Evolutionary conservation across 2,329 filamentous ascomycete species (phyloP).

Genomic region (Curvularia hawaiiensis): DNA sequence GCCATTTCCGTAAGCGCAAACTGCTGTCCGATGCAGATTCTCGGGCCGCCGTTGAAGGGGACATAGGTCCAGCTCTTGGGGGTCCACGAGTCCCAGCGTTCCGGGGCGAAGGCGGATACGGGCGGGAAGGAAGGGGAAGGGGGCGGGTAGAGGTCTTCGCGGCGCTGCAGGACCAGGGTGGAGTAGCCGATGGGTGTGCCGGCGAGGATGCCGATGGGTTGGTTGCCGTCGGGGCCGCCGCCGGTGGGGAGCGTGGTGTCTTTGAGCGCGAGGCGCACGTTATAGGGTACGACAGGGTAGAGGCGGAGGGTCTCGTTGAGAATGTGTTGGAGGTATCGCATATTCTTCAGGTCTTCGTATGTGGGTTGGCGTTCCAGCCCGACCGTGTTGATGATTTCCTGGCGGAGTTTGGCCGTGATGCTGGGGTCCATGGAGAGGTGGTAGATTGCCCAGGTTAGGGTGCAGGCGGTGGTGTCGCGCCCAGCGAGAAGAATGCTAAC

Average conservation of each 20-base stretch:
- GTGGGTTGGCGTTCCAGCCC: slow-evolving; percentile 66
- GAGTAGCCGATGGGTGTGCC: slow-evolving; percentile 55
- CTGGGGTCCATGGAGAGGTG: slow-evolving; percentile 76
- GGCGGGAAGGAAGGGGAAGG: slow-evolving; percentile 48
- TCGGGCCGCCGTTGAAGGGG: slow-evolving; percentile 55
- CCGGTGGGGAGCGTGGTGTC: slow-evolving; percentile 57
- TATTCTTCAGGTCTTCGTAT: slow-evolving; percentile 82
- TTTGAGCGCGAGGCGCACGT: slow-evolving; percentile 53
- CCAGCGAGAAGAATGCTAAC: slow-evolving; percentile 76
- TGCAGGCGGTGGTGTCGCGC: slow-evolving; percentile 83
- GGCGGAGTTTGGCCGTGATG: slow-evolving; percentile 69
- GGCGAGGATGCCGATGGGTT: slow-evolving; percentile 52
- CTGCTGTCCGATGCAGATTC: slow-evolving; percentile 59
- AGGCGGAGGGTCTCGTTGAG: slow-evolving; percentile 50
- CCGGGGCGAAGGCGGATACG: slow-evolving; percentile 52
- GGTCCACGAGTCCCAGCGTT: slow-evolving; percentile 56
- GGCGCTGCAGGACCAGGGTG: slow-evolving; percentile 56
- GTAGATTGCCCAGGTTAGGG: slow-evolving; percentile 81
- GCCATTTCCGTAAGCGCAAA: slow-evolving; percentile 58
- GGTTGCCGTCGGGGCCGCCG: slow-evolving; percentile 52
- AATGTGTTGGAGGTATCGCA: slow-evolving; percentile 69
- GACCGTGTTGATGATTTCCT: slow-evolving; percentile 71
- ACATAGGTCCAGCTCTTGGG: slow-evolving; percentile 57
- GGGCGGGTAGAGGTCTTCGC: slow-evolving; percentile 55
- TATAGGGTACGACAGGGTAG: slow-evolving; percentile 58